Percentiles rank a stretch among this genome's conserved stretches.
Conservation (phyloP, 177 flowering plant species). For the Telopea speciosissima region DNA sequence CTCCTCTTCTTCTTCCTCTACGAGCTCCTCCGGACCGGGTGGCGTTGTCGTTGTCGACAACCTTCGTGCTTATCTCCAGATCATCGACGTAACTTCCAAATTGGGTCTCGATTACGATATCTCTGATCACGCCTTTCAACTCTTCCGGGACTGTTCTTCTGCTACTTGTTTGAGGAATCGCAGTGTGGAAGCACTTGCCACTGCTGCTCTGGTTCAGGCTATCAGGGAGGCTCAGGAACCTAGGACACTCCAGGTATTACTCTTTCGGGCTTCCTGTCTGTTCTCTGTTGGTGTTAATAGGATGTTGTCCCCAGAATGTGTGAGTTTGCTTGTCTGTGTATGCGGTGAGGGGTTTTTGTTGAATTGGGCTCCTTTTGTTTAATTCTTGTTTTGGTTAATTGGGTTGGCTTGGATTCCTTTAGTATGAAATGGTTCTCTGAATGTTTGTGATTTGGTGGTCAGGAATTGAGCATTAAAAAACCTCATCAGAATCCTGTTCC, state of each 20-base stretch:
- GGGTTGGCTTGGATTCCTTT: background rate
- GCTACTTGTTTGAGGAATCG: constrained; percentile 96
- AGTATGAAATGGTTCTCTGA: constrained; percentile 7
- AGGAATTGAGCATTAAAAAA: background rate
- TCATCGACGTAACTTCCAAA: constrained; percentile 83
- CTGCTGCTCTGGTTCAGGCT: constrained; percentile 96
- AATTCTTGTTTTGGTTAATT: background rate
- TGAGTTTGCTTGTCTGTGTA: too few relatives aligned
- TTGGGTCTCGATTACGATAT: constrained; percentile 73
- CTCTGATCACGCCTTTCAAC: constrained; percentile 85
- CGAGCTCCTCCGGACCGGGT: constrained; percentile 21
- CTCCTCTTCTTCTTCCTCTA: constrained; percentile 20
- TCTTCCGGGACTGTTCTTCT: constrained; percentile 87
- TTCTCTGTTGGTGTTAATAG: too few relatives aligned
- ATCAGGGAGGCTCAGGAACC: constrained; percentile 98
- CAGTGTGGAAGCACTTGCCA: constrained; percentile 92
- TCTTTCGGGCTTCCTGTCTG: background rate
- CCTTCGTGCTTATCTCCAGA: constrained; percentile 88
- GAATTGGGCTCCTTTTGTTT: background rate
- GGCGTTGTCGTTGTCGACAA: constrained; percentile 66
- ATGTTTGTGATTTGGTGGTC: background rate
- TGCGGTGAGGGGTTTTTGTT: background rate
- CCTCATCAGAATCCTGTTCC: too few relatives aligned
- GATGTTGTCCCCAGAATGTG: too few relatives aligned
- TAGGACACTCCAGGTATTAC: constrained; percentile 83